phyloP scores from a whole-genome alignment of 164 flowering plant genomes.

The Sextonia rubra region DNA sequence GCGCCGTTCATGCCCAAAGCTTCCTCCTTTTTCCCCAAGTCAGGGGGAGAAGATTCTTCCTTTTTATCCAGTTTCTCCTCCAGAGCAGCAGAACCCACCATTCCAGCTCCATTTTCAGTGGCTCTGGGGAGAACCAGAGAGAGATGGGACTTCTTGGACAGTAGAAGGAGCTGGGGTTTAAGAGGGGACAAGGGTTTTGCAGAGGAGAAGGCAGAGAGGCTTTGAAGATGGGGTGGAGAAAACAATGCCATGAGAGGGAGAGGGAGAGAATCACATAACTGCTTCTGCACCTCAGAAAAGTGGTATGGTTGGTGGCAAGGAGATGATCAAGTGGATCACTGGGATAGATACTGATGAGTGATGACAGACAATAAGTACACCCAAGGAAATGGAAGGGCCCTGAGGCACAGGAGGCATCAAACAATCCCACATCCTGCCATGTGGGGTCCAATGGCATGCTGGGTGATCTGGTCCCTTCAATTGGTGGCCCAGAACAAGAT shows the following conservation, averaged over 20 bases:
- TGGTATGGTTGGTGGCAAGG: neutral
- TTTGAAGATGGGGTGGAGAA: conserved; percentile 35
- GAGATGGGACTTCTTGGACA: conserved; percentile 17
- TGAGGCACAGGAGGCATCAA: too few relatives aligned
- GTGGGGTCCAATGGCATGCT: too few relatives aligned
- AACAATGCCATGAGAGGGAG: conserved; percentile 40
- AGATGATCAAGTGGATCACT: too few relatives aligned
- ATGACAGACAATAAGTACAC: too few relatives aligned
- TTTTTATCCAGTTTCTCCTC: conserved; percentile 24
- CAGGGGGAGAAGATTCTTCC: conserved; percentile 9
- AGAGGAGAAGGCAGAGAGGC: conserved; percentile 28
- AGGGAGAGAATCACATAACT: conserved; percentile 8
- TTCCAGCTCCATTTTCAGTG: conserved; percentile 56
- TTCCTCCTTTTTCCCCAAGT: conserved; percentile 23
- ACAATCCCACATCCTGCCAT: too few relatives aligned
- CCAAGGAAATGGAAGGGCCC: too few relatives aligned
- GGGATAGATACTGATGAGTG: too few relatives aligned
- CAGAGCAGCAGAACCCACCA: conserved; percentile 28
- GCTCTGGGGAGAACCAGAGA: conserved; percentile 19
- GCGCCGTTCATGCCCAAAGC: conserved; percentile 33
- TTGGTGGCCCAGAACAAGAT: too few relatives aligned
- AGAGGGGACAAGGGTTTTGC: conserved; percentile 29
- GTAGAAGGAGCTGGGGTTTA: conserved; percentile 25
- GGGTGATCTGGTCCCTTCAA: too few relatives aligned
- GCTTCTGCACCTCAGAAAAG: neutral